Evolutionary conservation across 805 yeast species (phyloP).

Genomic region (Candida berthetii): DNA sequence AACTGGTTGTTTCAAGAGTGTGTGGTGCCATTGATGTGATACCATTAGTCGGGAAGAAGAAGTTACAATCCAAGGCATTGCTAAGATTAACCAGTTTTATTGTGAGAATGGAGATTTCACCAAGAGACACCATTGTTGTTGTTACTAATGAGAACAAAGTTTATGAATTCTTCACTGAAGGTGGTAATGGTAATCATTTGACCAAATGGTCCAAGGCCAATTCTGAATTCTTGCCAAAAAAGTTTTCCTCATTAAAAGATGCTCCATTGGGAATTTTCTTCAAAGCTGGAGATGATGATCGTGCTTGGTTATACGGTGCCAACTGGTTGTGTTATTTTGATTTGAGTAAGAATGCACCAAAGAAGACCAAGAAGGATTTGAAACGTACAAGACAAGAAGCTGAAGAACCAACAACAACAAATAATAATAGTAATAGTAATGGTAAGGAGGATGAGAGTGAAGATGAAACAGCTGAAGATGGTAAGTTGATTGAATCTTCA

Average conservation of each 20-base stretch:
- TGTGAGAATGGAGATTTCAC: slow-evolving; percentile 54
- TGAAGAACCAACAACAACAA: slow-evolving; percentile 16
- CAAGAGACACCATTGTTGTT: slow-evolving; percentile 46
- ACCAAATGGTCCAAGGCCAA: slow-evolving; percentile 80
- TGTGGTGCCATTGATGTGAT: slow-evolving; percentile 59
- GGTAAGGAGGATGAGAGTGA: slow-evolving; percentile 20
- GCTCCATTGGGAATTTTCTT: slow-evolving; percentile 63
- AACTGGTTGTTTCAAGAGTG: slow-evolving; percentile 53
- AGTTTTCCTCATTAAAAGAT: slow-evolving; percentile 50
- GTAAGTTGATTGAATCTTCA: slow-evolving; percentile 4
- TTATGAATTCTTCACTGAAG: slow-evolving; percentile 51
- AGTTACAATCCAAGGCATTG: slow-evolving; percentile 32
- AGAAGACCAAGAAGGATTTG: slow-evolving; percentile 23
- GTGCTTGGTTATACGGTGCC: slow-evolving; percentile 84
- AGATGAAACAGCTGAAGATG: slow-evolving; percentile 9
- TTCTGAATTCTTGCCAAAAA: slow-evolving; percentile 67
- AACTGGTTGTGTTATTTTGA: slow-evolving; percentile 79
- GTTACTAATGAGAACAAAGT: slow-evolving; percentile 72
- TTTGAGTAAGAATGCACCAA: slow-evolving; percentile 49
- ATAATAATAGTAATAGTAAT: slow-evolving; percentile 22
- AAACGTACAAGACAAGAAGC: slow-evolving; percentile 35
- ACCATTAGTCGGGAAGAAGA: slow-evolving; percentile 22
- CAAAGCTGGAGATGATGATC: slow-evolving; percentile 31
- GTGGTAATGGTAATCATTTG: slow-evolving; percentile 21
- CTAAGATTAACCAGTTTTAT: slow-evolving; percentile 56